Evolutionary conservation across 2,329 filamentous ascomycete species (phyloP), one percentile per base, ranked within the genome.

Genomic region (Xylaria sp.): DNA sequence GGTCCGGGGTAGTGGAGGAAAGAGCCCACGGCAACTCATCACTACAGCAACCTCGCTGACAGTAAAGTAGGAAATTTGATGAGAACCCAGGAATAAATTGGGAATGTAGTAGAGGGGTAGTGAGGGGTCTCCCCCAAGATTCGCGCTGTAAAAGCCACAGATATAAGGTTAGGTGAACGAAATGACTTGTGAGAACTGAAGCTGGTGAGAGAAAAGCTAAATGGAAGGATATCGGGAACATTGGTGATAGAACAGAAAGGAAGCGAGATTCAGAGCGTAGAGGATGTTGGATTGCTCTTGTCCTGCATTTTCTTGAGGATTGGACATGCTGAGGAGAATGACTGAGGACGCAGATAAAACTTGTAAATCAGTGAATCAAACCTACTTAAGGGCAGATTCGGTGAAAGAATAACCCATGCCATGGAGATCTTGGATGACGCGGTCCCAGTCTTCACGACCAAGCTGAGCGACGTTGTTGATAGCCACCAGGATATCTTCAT

Each of bases 331-430:
- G 20, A 48, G 44, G 6, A 13, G 44, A 10, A 23, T 23, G 28
- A 31, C 13, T 31, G 15, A 36, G 51, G 31, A 54, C 6, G 6
- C 13, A 36, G n/a, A 17, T 17, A 33, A 23, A 54, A 3, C 58
- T 9, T 20, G 53, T 20, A 23, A 57, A 42, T 33, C 33, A 26
- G 33, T 33, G 15, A 51, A 48, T 5, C 15, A 59, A 38, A 63
- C 59, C 36, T 72, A 71, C 71, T 63, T 71, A 44, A 73, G 67
- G 13, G 71, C 63, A 11, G 65, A 49, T 31, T 67, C 53, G 3
- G 67, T 62, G 26, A 68, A 71, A 9, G 56, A 66, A 58, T 67
- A 59, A 26, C 66, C 64, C 62, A 61, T 66, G 13, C 33, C 36
- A 23, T 63, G 64, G n/a, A 72, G 70, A n/a, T 4, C 26, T 5